Conservation (phyloP, 2,329 filamentous ascomycete species). For the Acephala macrosclerotiorum region DNA sequence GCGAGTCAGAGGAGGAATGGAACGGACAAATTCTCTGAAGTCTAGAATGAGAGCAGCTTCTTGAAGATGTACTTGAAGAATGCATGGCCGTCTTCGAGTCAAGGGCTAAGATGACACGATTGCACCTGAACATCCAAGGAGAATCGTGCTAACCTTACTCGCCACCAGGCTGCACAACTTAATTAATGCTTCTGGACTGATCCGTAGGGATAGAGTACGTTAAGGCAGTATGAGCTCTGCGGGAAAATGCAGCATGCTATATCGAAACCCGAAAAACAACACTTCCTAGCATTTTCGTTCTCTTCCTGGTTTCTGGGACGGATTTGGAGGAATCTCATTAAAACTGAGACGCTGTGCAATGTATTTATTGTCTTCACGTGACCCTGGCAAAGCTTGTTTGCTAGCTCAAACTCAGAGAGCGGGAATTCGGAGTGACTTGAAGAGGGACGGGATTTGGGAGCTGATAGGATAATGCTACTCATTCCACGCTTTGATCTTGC, state of each 20-base stretch:
- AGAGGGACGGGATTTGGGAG: neutral
- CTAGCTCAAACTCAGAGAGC: neutral
- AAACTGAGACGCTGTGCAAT: too few species aligned
- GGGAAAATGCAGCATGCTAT: neutral
- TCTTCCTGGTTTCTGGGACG: conserved; percentile 9
- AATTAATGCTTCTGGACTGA: neutral
- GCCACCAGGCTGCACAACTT: neutral
- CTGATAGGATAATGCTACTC: neutral
- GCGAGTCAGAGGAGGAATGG: neutral
- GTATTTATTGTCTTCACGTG: neutral
- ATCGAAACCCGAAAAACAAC: neutral
- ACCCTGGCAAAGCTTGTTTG: neutral
- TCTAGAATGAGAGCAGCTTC: neutral
- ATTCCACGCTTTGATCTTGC: neutral
- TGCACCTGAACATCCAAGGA: neutral
- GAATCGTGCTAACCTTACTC: neutral
- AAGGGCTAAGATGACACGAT: neutral
- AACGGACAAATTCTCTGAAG: neutral
- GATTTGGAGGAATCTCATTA: neutral
- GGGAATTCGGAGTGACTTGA: neutral
- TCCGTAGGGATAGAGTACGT: neutral
- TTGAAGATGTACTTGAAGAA: conserved; percentile 4
- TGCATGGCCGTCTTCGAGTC: neutral
- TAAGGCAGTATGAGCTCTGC: neutral
- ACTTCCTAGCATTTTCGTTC: neutral